Conservation (phyloP, 306 rosid genomes). For the Comarum palustre region DNA sequence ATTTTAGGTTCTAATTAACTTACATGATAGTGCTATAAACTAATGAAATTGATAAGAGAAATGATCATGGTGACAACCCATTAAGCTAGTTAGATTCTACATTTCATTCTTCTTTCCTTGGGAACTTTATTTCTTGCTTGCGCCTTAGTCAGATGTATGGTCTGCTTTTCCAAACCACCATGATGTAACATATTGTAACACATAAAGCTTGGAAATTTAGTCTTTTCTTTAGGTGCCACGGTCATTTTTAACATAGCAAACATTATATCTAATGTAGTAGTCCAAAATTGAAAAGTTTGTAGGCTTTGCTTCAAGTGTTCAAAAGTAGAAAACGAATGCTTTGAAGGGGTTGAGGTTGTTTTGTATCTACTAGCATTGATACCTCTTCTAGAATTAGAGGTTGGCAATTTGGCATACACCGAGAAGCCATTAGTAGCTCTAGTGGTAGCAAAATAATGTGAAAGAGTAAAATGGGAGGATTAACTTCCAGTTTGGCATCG, state of each 20-base stretch:
- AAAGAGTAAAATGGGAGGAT: constrained; percentile 81
- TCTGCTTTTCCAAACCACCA: not conserved
- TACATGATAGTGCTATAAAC: not conserved
- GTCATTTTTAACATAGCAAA: not conserved
- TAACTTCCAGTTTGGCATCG: too few relatives aligned
- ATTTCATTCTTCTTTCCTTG: not conserved
- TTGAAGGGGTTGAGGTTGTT: not conserved
- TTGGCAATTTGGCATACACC: constrained; percentile 3
- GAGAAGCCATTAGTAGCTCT: not conserved
- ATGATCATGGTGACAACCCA: not conserved
- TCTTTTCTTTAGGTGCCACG: not conserved
- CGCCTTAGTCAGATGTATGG: constrained; percentile 4
- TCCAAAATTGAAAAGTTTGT: too few relatives aligned
- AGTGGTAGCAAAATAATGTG: constrained; percentile 56
- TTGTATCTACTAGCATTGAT: not conserved
- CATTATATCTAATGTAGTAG: not conserved
- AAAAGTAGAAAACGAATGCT: not conserved
- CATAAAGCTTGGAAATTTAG: not conserved
- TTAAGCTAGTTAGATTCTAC: not conserved
- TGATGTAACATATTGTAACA: not conserved
- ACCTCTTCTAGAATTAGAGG: not conserved
- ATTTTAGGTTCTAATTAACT: not conserved
- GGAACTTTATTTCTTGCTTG: not conserved
- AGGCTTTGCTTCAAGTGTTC: not conserved
- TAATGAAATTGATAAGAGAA: not conserved